Evolutionary conservation across 257 asterid species (phyloP).

Genomic region (Solanum piurae): DNA sequence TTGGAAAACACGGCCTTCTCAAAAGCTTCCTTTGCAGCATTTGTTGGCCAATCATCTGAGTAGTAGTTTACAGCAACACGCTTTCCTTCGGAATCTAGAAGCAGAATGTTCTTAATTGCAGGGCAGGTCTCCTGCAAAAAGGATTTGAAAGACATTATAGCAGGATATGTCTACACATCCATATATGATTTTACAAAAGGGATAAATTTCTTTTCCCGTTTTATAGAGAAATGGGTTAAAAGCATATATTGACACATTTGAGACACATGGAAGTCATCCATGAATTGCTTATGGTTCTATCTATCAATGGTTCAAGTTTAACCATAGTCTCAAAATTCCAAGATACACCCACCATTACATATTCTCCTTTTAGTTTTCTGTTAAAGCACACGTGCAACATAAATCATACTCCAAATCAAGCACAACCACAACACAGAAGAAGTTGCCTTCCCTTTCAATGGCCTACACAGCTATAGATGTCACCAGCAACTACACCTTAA

Average conservation of each 20-base stretch:
- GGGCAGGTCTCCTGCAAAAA: constrained; percentile 51
- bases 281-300: neutral
- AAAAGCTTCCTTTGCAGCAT: constrained; percentile 51
- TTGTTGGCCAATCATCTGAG: constrained; percentile 79
- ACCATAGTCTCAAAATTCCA: neutral
- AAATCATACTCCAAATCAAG: neutral
- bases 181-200: neutral
- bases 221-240: neutral
- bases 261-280: neutral
- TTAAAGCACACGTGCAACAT: neutral
- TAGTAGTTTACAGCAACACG: constrained; percentile 69
- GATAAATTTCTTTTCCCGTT: neutral
- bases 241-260: neutral
- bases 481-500: neutral
- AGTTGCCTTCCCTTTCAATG: neutral
- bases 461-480: neutral
- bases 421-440: neutral
- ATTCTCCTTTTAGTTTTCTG: neutral
- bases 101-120: constrained; percentile 55
- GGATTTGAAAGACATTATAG: neutral
- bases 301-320: neutral
- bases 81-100: constrained; percentile 75
- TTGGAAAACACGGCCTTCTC: constrained; percentile 65
- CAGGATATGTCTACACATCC: neutral
- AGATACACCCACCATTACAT: neutral